These are phyloP conservation scores for Apiospora kogelbergensis DNA, from an alignment of 2,329 filamentous ascomycete species.

Conservation along the genomic window DNA sequence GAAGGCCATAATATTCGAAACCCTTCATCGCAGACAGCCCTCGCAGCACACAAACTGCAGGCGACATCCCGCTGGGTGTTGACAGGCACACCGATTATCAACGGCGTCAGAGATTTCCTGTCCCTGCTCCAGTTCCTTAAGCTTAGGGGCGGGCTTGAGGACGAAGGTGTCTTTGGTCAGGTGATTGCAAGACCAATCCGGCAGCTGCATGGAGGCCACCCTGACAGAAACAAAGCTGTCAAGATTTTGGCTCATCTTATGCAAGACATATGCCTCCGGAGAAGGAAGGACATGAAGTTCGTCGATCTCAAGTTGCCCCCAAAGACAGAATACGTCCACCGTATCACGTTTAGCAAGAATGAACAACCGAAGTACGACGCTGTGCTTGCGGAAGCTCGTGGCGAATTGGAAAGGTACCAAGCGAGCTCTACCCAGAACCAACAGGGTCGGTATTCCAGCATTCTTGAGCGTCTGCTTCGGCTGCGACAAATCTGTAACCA, in stretches of 20 bases:
- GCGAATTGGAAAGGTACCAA: constrained; percentile 63
- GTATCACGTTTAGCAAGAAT: constrained; percentile 69
- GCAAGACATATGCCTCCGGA: constrained; percentile 75
- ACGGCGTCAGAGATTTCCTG: constrained; percentile 78
- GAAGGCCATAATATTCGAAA: constrained; percentile 85
- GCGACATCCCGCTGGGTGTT: constrained; percentile 77
- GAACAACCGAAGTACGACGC: constrained; percentile 78
- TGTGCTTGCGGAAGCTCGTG: constrained; percentile 72
- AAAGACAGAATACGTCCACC: constrained; percentile 76
- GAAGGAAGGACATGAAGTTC: constrained; percentile 86
- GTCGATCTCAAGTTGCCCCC: constrained; percentile 77
- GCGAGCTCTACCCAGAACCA: constrained; percentile 40
- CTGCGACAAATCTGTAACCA: constrained; percentile 87
- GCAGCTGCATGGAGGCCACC: constrained; percentile 10
- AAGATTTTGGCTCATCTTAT: constrained; percentile 74
- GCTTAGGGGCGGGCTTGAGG: constrained; percentile 73
- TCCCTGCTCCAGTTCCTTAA: constrained; percentile 76
- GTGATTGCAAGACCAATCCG: constrained; percentile 62
- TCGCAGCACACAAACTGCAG: constrained; percentile 65
- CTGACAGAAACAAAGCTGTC: constrained; percentile 41
- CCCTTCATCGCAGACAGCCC: constrained; percentile 67
- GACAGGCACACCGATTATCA: constrained; percentile 81
- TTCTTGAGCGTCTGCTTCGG: constrained; percentile 79
- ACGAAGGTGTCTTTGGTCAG: constrained; percentile 71
- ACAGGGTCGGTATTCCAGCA: constrained; percentile 64